These are phyloP conservation scores for Teratosphaeria gauchensis DNA, from an alignment of 2,329 filamentous ascomycete species.

Conservation along the genomic window DNA sequence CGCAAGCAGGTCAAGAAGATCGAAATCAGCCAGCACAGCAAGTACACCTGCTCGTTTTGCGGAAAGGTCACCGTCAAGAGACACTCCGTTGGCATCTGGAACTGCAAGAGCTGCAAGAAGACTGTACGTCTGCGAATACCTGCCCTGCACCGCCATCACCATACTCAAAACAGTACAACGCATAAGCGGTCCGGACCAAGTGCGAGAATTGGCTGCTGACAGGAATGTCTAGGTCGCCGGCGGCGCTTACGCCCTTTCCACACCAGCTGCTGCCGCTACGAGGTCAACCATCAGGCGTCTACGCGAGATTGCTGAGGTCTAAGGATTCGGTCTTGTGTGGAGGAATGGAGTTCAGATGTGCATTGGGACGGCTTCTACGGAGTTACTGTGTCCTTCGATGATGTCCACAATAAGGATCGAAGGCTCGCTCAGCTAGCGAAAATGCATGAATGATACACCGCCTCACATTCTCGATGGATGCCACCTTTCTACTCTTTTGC, in stretches of 20 bases:
- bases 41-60: constrained; percentile 94
- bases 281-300: constrained; percentile 94
- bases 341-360: constrained; percentile 4
- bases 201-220: neutral
- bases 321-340: constrained; percentile 15
- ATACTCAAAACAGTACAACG: neutral
- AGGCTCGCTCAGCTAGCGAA: neutral
- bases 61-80: constrained; percentile 75
- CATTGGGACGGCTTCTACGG: constrained; percentile 18
- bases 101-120: constrained; percentile 94
- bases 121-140: constrained; percentile 37
- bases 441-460: constrained; percentile 3
- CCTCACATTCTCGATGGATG: neutral
- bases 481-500: neutral
- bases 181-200: neutral
- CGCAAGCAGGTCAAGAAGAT: constrained; percentile 99
- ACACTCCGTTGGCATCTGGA: constrained; percentile 88
- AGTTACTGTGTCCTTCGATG: constrained; percentile 6
- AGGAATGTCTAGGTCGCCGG: constrained; percentile 50
- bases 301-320: constrained; percentile 95
- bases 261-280: constrained; percentile 85
- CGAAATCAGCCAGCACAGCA: constrained; percentile 90
- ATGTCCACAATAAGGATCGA: neutral
- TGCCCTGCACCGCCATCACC: neutral
- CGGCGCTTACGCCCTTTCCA: constrained; percentile 90